phyloP scores from a whole-genome alignment of 768 basidiomycete species.

The Lenzites betulinus region DNA sequence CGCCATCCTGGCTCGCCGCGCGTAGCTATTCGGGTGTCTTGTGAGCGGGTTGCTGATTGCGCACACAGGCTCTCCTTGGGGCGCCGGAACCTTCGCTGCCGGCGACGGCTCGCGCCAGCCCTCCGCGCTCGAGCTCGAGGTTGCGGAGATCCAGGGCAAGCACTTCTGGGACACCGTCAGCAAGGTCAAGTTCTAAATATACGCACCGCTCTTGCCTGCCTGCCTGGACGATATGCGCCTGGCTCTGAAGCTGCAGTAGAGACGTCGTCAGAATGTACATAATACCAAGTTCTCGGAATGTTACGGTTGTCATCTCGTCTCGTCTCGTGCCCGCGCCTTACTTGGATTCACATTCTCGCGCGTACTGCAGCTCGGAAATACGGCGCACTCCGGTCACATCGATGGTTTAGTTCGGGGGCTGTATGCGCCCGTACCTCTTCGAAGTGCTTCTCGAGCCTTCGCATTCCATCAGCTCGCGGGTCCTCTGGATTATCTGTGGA shows the following conservation, averaged over 20 bases:
- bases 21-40: neutral
- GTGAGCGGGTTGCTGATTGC: neutral
- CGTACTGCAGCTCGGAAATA: neutral
- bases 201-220: neutral
- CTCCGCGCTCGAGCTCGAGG: slow-evolving; percentile 30
- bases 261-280: neutral
- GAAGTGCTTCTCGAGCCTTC: neutral
- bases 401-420: neutral
- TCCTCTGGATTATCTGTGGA: neutral
- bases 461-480: neutral
- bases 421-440: neutral
- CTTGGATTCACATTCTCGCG: no score
- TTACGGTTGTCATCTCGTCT: neutral
- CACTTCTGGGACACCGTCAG: slow-evolving; percentile 52
- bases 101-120: slow-evolving; percentile 62
- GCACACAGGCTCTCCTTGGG: slow-evolving; percentile 70
- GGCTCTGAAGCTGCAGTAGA: neutral
- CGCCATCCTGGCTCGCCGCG: neutral
- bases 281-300: neutral
- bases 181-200: slow-evolving; percentile 35
- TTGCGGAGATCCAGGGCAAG: slow-evolving; percentile 51
- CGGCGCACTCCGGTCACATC: neutral
- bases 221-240: slow-evolving; percentile 1
- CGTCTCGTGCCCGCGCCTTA: neutral
- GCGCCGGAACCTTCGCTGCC: slow-evolving; percentile 69